Conservation (phyloP, 2,329 filamentous ascomycete species). For the Curvularia verruculosa region DNA sequence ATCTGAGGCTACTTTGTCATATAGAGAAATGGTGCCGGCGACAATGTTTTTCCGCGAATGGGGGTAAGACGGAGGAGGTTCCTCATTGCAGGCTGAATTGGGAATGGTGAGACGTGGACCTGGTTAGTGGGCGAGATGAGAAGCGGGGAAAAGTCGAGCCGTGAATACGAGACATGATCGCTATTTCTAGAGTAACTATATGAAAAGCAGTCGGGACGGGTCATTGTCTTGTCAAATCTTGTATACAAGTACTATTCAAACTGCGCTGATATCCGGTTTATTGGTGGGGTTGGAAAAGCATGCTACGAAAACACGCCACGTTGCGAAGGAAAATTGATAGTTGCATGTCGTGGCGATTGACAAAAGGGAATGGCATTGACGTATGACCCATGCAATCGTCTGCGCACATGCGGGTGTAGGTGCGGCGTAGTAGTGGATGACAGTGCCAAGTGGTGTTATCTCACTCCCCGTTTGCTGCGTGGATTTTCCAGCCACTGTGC, state of each 20-base stretch:
- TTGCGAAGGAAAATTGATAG: background rate
- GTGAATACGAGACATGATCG: background rate
- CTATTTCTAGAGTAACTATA: too few species aligned
- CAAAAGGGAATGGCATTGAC: background rate
- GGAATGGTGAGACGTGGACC: slow-evolving; percentile 14
- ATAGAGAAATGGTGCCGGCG: background rate
- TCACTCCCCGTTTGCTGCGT: background rate
- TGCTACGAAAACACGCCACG: background rate
- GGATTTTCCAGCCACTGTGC: background rate
- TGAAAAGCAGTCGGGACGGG: background rate
- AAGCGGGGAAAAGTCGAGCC: background rate
- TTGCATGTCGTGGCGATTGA: background rate
- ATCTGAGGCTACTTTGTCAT: slow-evolving; percentile 7
- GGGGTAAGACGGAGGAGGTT: slow-evolving; percentile 6
- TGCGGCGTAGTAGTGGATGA: background rate
- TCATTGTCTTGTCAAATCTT: background rate
- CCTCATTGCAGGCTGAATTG: slow-evolving; percentile 1
- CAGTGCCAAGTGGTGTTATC: background rate
- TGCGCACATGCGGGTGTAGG: background rate
- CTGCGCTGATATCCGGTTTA: background rate
- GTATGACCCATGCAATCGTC: background rate
- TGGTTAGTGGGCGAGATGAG: slow-evolving; percentile 4
- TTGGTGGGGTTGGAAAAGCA: too few species aligned
- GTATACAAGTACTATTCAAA: background rate
- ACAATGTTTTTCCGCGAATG: slow-evolving; percentile 17